Base-by-base conservation (phyloP, 176 grass and related monocot genomes). In the Carex cristatella region DNA sequence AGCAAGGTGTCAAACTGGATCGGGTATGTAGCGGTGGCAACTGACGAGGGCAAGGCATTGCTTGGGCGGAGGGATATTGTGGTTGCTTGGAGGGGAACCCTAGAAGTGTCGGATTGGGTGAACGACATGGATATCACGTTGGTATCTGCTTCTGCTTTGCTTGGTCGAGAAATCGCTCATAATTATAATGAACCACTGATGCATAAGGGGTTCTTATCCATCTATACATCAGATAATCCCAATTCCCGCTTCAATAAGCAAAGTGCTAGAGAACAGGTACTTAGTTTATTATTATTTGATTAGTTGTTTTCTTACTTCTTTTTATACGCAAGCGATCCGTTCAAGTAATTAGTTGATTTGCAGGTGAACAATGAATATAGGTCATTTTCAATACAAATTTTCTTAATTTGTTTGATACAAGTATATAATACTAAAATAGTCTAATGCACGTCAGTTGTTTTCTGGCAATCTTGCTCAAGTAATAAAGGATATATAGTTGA, bases 191-290 rank as follows among this genome's bases (percentile, higher is more conserved):
- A 85, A 66, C 91, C 95, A 16, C 42, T 54, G 67, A 93, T 98
- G 53, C 95, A 98, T 74, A 76, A 71, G 59, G 95, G 93, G 0
- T 98, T 89, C 72, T 69, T 98, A 0, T 98, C 93, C 53, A 53
- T 98, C 12, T 98, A 98, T 84, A 85, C 91, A 15, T 95, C 95
- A 8, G 80, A 79, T 11, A 88, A 92, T 79, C 84, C 83, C 16
- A 85, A 68, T 61, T 95, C 95, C 14, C 85, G 81, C 23, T 98
- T 85, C 85, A 95, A 86, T 81, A 90, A 92, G 64, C 76, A 86
- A 51, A 95, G 95, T 86, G 95, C 91, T 5, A 88, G 93, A 57
- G 83, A 98, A 48, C 95, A 95, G 93, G 93, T 93, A 88, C 10
- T 32, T 75, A 33, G 51, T 28, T 57, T 31, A 33, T 15, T 57